Base-by-base conservation (phyloP, 257 asterid genomes). In the Ligustrum vulgare region DNA sequence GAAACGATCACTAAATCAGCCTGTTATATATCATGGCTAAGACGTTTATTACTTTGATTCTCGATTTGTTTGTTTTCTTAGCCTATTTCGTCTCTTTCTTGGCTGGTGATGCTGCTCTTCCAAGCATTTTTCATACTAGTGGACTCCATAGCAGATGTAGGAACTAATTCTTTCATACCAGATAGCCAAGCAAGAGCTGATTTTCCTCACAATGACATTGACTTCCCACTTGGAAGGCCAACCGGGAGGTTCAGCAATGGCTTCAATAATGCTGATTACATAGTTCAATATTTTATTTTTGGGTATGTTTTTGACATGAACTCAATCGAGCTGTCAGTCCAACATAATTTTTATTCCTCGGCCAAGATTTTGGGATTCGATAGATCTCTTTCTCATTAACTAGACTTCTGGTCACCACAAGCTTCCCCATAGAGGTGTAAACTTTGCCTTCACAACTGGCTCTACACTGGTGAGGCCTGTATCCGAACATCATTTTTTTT, bases 171-270 rank as follows among this genome's bases (percentile, higher is more conserved):
- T 22, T 81, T 72, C 79, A 56, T 91, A 72, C 73, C 81, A 0
- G 37, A 60, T 13, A 85, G 83, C 64, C 1, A 6, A 7, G 83
- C 67, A 6, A 81, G 83, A 64, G 92, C 97, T 12, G 83, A 91
- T 67, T 84, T 87, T 64, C 86, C 90, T 23, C 72, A 70, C 43
- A 65, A 91, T 63, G 96, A 94, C 58, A 81, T 91, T 9, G 96
- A 90, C 79, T 91, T 90, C 81, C 92, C 93, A 33, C 25, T 73
- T 4, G 82, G 85, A 1, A 80, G 84, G 60, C 86, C 94, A 8
- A 90, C 94, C 0, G 97, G 97, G 63, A 86, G 97, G 87, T 91
- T 90, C 78, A 90, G 97, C 85, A 90, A 91, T 58, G 96, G 92
- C 72, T 82, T 87, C 65, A 91, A 88, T 75, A 85, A 84, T 72